A percentile compares a stretch with the other conserved stretches of the same genome.
Conservation (phyloP, 192 early-diverging fungal genomes). For the Glomus cerebriforme region DNA sequence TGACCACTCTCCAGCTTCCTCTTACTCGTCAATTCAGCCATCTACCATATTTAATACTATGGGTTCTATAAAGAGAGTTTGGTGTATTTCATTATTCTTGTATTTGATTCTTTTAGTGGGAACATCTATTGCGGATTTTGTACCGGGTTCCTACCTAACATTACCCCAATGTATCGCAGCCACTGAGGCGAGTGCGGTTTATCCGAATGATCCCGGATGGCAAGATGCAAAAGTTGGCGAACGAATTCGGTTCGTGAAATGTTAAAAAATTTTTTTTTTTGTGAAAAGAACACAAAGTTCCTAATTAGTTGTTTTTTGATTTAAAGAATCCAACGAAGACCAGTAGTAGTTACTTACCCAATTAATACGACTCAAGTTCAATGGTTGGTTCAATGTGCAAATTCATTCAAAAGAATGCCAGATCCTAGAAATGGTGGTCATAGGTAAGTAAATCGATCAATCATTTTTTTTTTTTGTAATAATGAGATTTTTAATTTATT, state of each 20-base stretch:
- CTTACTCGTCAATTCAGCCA: not conserved
- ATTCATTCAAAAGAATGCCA: not conserved
- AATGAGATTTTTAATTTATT: not conserved
- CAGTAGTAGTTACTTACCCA: constrained; percentile 10
- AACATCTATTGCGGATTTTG: not conserved
- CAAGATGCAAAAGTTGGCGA: not conserved
- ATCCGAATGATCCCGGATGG: not conserved
- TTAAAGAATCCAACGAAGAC: constrained; percentile 8
- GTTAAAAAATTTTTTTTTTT: not conserved
- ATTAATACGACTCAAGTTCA: constrained; percentile 24
- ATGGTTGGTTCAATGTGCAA: constrained; percentile 11
- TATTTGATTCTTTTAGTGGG: not conserved
- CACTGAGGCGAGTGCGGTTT: not conserved
- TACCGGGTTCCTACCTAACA: not conserved
- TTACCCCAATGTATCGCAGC: not conserved
- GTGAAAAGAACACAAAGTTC: not conserved
- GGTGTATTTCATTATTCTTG: not conserved
- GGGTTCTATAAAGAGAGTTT: not conserved
- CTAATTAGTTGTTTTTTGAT: not conserved
- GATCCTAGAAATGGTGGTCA: constrained; percentile 25
- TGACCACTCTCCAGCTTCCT: not conserved
- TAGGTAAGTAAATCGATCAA: not conserved
- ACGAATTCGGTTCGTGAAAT: not conserved
- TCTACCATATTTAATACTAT: not conserved
- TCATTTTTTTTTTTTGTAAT: not conserved